phyloP scores from a whole-genome alignment of 306 rosid species.

The Trifolium fragiferum region DNA sequence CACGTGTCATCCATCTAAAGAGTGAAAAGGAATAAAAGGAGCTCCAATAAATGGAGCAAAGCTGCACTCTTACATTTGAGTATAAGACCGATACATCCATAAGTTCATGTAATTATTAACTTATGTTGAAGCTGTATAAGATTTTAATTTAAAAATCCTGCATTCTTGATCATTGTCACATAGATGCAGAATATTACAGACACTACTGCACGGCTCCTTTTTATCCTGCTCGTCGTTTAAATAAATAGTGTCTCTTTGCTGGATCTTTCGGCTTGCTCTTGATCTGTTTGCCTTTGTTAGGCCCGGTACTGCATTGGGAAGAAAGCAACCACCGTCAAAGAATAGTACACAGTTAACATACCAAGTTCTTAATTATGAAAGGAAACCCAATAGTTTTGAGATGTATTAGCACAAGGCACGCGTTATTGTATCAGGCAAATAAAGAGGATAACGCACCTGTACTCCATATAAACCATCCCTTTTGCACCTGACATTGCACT shows the following conservation, averaged over 20 bases:
- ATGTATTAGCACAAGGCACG: conserved; percentile 9
- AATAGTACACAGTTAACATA: conserved; percentile 9
- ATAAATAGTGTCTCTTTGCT: conserved; percentile 72
- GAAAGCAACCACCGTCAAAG: conserved; percentile 13
- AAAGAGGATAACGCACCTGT: conserved; percentile 58
- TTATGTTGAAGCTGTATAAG: background rate
- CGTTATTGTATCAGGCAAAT: conserved; percentile 15
- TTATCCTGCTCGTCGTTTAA: conserved; percentile 67
- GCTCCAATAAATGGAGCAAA: too few species aligned
- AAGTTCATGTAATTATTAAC: background rate
- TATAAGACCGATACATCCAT: background rate
- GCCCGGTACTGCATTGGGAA: conserved; percentile 63
- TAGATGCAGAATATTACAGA: background rate
- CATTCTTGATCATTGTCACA: conserved; percentile 11
- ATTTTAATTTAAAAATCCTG: conserved; percentile 14
- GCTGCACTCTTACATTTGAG: too few species aligned
- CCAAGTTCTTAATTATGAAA: conserved; percentile 23
- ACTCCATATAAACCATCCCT: conserved; percentile 94
- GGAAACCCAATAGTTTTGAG: conserved; percentile 18
- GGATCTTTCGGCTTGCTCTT: conserved; percentile 96
- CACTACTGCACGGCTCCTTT: background rate
- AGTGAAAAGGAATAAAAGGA: too few species aligned
- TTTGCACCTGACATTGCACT: conserved; percentile 96
- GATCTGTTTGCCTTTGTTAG: conserved; percentile 60
- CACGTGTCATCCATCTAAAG: too few species aligned